Evolutionary conservation across 768 basidiomycete species (phyloP).

Genomic region (Leccinum longicurvipes): DNA sequence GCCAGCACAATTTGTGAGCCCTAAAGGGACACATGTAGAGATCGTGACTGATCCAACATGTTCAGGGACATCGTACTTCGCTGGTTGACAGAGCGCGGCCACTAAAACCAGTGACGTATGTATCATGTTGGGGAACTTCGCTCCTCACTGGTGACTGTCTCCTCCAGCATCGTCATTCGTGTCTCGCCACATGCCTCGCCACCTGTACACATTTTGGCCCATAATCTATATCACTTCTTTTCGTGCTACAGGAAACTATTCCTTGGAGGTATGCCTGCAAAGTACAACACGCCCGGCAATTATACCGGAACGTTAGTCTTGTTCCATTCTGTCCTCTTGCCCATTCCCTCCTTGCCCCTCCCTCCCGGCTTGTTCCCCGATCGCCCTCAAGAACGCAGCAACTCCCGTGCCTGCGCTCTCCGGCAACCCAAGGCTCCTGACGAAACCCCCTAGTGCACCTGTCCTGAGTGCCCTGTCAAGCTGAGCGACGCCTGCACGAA

Average conservation of each 20-base stretch:
- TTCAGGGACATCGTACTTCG: conserved; percentile 79
- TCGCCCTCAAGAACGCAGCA: conserved; percentile 74
- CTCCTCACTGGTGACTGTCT: background rate
- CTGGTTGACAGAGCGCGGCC: conserved; percentile 79
- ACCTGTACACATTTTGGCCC: background rate
- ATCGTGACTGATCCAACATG: background rate
- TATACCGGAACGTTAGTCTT: conserved; percentile 45
- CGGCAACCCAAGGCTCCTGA: conserved; percentile 75
- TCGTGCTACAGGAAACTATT: background rate
- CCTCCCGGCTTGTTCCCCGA: conserved; percentile 69
- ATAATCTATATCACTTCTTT: background rate
- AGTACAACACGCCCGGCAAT: background rate
- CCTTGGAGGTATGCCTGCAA: background rate
- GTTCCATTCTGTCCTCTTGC: conserved; percentile 68
- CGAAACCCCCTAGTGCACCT: conserved; percentile 71
- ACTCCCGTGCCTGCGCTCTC: conserved; percentile 81
- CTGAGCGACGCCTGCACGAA: conserved; percentile 72
- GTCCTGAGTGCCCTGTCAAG: conserved; percentile 85
- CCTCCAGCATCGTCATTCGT: background rate
- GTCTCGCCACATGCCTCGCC: background rate
- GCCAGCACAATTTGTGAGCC: conserved; percentile 84
- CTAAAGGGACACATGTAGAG: background rate
- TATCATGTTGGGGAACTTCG: background rate
- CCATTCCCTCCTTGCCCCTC: conserved; percentile 31
- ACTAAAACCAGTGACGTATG: conserved; percentile 35